A percentile compares a stretch with the other conserved stretches of the same genome.
These are phyloP conservation scores for Colletotrichum tabaci DNA, from an alignment of 2,329 filamentous ascomycete genomes.

Conservation along the genomic window DNA sequence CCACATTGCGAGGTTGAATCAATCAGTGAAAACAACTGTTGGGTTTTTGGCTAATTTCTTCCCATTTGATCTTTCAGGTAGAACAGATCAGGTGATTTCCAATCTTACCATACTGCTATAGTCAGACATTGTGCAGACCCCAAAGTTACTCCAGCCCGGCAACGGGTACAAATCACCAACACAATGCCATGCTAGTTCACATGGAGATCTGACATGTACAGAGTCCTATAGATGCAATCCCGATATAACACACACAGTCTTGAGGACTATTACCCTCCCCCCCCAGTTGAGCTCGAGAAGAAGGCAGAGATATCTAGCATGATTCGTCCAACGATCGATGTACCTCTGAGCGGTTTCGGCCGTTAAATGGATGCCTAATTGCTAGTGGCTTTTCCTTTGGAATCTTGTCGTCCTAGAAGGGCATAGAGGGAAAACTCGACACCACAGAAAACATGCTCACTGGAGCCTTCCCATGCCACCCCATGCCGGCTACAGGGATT, in stretches of 20 bases:
- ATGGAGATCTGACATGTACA: too few relatives aligned
- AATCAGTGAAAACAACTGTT: conserved; percentile 57
- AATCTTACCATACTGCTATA: too few relatives aligned
- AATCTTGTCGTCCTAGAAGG: not conserved
- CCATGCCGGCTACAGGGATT: not conserved
- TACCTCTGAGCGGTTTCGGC: not conserved
- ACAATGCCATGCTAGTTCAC: too few relatives aligned
- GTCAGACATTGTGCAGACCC: too few relatives aligned
- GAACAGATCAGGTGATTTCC: too few relatives aligned
- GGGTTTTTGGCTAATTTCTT: conserved; percentile 57
- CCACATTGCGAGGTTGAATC: conserved; percentile 60
- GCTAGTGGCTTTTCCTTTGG: not conserved
- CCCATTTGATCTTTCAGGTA: too few relatives aligned
- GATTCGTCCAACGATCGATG: not conserved
- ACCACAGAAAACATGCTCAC: not conserved
- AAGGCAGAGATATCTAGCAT: not conserved
- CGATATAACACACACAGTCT: too few relatives aligned
- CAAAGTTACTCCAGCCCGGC: too few relatives aligned
- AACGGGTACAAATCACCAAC: too few relatives aligned
- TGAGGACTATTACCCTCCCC: too few relatives aligned
- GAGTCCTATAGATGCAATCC: too few relatives aligned
- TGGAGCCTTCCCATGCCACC: not conserved
- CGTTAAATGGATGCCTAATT: not conserved
- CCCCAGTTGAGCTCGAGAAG: not conserved
- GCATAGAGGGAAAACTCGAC: not conserved